Base-by-base conservation (phyloP, 1,284 basidiomycete genomes). In the Malassezia furfur region DNA sequence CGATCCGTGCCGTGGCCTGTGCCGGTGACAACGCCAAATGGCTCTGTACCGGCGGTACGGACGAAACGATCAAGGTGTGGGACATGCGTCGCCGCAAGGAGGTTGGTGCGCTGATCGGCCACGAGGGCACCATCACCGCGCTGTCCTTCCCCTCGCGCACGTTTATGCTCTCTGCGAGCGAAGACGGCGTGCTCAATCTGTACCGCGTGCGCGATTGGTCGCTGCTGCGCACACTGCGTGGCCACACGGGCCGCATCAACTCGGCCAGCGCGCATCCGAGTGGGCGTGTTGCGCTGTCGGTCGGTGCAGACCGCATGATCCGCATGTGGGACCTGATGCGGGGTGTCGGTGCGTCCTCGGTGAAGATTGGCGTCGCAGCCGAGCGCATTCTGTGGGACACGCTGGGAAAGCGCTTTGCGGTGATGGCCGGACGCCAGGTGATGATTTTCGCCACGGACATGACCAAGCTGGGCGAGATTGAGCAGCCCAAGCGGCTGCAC, bases 311-410 rank as follows among this genome's bases (percentile, higher is more conserved):
- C 72, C 80, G 83, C 59, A 89, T 87, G 8, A 74, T 96, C 57
- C 82, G 91, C 48, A 93, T 96, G 90, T 98, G 93, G 93, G 93
- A 98, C 78, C 78, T 98, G 25, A 94, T 96, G 87, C 80, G 91
- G 44, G 93, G 91, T 1, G 86, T 86, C 71, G 88, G 88, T 2
- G 84, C 84, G 12, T 88, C 88, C 4, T 91, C 88, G 69, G 86
- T 85, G 34, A 88, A 91, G 68, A 68, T 72, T 44, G 68, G 67
- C 50, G 61, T 66, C 22, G 69, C 70, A 30, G 69, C 67, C 2
- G 66, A 68, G 41, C 40, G 58, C 30, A 63, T 70, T 7, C 25
- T 50, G 0, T 72, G 69, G 69, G 64, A 68, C 39, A 64, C 66
- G 5, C n/a, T 19, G 11, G 69, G 67, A 1, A 41, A 41, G 34